These are phyloP conservation scores for Phytophthora macrochlamydospora DNA, from an alignment of 352 stramenopile species.

Conservation along the genomic window DNA sequence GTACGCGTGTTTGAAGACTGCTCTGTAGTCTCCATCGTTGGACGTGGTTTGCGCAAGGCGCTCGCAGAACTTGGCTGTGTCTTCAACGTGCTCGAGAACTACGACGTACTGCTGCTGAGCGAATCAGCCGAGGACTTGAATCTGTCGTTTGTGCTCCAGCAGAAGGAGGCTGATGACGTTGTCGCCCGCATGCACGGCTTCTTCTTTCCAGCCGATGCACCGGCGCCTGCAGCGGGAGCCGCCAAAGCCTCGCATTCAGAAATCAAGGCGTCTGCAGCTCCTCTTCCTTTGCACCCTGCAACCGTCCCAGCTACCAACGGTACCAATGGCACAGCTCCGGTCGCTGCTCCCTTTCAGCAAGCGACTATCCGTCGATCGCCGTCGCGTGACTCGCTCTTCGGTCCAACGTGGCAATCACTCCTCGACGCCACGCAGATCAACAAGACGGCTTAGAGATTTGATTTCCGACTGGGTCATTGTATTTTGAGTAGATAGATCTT, in stretches of 20 bases:
- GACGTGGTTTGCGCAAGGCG: constrained; percentile 77
- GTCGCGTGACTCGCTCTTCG: constrained; percentile 72
- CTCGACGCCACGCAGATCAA: constrained; percentile 24
- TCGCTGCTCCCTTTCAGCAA: constrained; percentile 22
- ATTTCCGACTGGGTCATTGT: constrained; percentile 23
- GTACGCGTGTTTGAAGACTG: constrained; percentile 83
- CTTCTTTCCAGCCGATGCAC: constrained; percentile 57
- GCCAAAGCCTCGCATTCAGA: constrained; percentile 9
- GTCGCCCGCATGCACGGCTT: constrained; percentile 82
- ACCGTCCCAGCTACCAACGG: constrained; percentile 16
- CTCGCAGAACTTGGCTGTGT: constrained; percentile 82
- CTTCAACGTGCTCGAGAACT: constrained; percentile 86
- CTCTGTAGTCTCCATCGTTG: constrained; percentile 89
- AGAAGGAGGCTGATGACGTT: constrained; percentile 77
- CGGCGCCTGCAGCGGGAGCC: constrained; percentile 1
- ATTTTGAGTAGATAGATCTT: constrained; percentile 37
- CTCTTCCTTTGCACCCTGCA: constrained; percentile 24
- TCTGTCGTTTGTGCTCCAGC: constrained; percentile 88
- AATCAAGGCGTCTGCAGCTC: constrained; percentile 11
- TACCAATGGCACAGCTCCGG: not conserved
- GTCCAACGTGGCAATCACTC: constrained; percentile 74
- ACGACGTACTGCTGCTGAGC: constrained; percentile 85
- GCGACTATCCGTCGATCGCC: constrained; percentile 62
- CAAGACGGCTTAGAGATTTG: constrained; percentile 31
- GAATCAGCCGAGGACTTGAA: constrained; percentile 91